These are phyloP conservation scores for Leishmania mexicana DNA, from an alignment of 208 protist genomes.

Conservation along the genomic window DNA sequence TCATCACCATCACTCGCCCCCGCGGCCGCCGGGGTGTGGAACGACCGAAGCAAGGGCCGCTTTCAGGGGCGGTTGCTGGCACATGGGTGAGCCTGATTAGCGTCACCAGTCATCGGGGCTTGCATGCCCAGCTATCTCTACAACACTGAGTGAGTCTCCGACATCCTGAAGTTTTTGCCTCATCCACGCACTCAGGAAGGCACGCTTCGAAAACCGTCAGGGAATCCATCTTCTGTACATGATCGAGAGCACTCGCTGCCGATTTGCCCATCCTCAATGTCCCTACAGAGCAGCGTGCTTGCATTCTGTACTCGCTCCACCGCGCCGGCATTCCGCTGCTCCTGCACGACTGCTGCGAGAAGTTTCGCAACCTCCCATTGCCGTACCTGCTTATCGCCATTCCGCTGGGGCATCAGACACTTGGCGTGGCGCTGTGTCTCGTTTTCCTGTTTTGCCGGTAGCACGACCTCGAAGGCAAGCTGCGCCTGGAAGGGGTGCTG, in stretches of 20 bases:
- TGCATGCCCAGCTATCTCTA: constrained; percentile 46
- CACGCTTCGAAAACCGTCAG: constrained; percentile 58
- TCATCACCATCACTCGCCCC: not conserved
- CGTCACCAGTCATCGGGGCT: constrained; percentile 28
- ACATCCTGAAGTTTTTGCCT: constrained; percentile 56
- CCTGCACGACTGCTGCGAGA: constrained; percentile 63
- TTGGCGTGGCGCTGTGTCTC: constrained; percentile 51
- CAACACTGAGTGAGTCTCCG: constrained; percentile 26
- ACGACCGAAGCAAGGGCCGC: not conserved
- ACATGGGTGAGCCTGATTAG: constrained; percentile 43
- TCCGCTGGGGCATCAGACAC: constrained; percentile 54
- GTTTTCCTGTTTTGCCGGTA: constrained; percentile 32
- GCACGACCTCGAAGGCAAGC: too few relatives aligned
- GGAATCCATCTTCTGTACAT: constrained; percentile 53
- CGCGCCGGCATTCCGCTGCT: constrained; percentile 46
- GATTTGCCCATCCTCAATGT: constrained; percentile 42
- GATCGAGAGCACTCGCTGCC: constrained; percentile 45
- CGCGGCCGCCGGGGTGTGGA: not conserved
- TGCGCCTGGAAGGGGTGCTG: not conserved
- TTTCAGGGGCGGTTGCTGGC: constrained; percentile 21
- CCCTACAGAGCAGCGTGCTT: constrained; percentile 38
- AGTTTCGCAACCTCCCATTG: constrained; percentile 52
- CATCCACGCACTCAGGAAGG: constrained; percentile 53
- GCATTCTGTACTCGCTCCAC: constrained; percentile 56
- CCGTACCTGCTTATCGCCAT: constrained; percentile 63